Evolutionary conservation across 2,329 filamentous ascomycete species (phyloP).

Genomic region (Penicillium verrucosum): DNA sequence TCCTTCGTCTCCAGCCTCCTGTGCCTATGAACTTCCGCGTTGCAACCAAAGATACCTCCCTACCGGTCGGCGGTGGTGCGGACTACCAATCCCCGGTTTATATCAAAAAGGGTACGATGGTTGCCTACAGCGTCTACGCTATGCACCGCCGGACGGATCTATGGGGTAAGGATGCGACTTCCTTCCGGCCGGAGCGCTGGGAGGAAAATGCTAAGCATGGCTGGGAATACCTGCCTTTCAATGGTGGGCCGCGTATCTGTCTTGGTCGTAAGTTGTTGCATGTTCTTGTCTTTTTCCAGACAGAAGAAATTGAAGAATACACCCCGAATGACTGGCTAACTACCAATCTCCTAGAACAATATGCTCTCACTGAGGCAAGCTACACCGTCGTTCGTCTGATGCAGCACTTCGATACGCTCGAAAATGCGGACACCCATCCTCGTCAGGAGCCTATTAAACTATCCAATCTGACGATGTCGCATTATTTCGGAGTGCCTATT

Average conservation of each 20-base stretch:
- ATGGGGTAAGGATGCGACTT: constrained; percentile 45
- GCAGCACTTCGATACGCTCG: constrained; percentile 37
- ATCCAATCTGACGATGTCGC: constrained; percentile 33
- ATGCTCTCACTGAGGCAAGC: constrained; percentile 43
- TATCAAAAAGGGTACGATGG: constrained; percentile 61
- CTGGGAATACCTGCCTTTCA: constrained; percentile 42
- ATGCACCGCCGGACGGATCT: constrained; percentile 66
- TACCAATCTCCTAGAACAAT: constrained; percentile 36
- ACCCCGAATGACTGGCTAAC: neutral
- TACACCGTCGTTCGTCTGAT: constrained; percentile 39
- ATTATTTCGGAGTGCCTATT: constrained; percentile 31
- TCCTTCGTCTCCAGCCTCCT: constrained; percentile 44
- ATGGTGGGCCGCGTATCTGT: constrained; percentile 41
- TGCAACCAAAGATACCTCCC: constrained; percentile 42
- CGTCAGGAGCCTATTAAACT: constrained; percentile 29
- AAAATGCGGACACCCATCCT: constrained; percentile 33
- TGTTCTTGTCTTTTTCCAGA: neutral
- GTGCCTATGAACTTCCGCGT: constrained; percentile 47
- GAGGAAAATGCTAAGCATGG: constrained; percentile 35
- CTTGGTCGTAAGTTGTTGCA: constrained; percentile 35
- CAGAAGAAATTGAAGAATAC: neutral
- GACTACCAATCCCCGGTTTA: constrained; percentile 59
- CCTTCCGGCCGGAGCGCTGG: constrained; percentile 53
- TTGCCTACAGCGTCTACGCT: constrained; percentile 65
- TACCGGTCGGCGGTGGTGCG: constrained; percentile 57